Conservation (phyloP, 2,329 filamentous ascomycete genomes). For the Periconia sp. region DNA sequence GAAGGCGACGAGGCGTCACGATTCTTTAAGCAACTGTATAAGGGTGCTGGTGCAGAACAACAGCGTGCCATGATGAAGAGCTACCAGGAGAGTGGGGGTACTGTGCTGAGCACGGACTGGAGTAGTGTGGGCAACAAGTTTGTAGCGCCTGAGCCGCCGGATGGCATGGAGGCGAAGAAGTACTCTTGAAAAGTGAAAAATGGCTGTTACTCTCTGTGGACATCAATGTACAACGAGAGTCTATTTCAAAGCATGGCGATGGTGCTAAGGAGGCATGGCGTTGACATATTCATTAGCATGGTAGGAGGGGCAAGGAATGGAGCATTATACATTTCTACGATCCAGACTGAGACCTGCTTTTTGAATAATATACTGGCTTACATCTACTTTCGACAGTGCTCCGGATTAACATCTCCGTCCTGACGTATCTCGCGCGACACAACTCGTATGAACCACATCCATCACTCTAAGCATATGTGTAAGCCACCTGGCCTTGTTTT, state of each 20-base stretch:
- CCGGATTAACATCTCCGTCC: too few relatives aligned
- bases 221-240: not conserved
- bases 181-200: conserved; percentile 46
- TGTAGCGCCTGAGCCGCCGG: conserved; percentile 76
- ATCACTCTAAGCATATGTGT: too few relatives aligned
- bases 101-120: conserved; percentile 92
- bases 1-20: conserved; percentile 69
- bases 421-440: too few relatives aligned
- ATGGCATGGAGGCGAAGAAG: conserved; percentile 78
- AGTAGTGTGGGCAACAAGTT: conserved; percentile 73
- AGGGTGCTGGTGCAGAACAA: conserved; percentile 76
- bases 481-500: too few relatives aligned
- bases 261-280: too few relatives aligned
- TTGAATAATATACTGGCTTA: not conserved
- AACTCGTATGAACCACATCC: too few relatives aligned
- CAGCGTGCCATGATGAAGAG: conserved; percentile 97
- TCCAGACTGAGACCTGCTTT: not conserved
- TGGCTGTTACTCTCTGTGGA: too few relatives aligned
- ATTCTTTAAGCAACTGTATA: conserved; percentile 93
- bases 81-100: conserved; percentile 92
- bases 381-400: not conserved
- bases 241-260: conserved; percentile 2
- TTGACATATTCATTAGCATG: too few relatives aligned
- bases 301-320: too few relatives aligned
- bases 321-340: not conserved